These are phyloP conservation scores for Pleurotus salmoneostramineus DNA, from an alignment of 768 basidiomycete genomes.

Conservation along the genomic window DNA sequence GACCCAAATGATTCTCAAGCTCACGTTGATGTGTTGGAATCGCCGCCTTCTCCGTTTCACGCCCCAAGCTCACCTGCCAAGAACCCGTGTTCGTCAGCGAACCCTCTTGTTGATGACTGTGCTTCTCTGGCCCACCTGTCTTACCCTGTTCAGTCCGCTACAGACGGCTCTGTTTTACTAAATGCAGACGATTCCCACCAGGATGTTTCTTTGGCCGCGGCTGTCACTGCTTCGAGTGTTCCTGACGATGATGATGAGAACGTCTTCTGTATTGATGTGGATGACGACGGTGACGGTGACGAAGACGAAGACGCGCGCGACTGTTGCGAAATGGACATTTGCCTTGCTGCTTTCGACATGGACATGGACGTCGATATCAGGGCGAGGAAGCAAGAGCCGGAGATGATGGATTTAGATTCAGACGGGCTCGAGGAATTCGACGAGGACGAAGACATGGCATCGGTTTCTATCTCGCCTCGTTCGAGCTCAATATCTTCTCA, in stretches of 20 bases:
- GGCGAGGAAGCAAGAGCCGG: slow-evolving; percentile 9
- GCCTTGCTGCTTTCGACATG: slow-evolving; percentile 4
- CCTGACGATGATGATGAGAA: not conserved
- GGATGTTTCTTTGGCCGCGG: not conserved
- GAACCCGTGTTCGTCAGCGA: not conserved
- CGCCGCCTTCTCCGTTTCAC: too few species aligned
- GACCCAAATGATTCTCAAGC: not conserved
- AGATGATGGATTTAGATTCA: slow-evolving; percentile 10
- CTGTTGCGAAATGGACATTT: not conserved
- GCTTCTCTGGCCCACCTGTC: not conserved
- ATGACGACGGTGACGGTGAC: not conserved
- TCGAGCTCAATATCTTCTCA: not conserved
- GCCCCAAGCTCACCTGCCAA: not conserved
- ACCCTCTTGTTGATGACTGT: not conserved
- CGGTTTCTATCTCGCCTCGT: not conserved
- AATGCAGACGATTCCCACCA: not conserved
- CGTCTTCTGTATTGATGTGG: not conserved
- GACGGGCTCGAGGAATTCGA: not conserved
- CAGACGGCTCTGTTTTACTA: not conserved
- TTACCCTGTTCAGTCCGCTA: not conserved
- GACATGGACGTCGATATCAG: not conserved
- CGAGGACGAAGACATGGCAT: not conserved
- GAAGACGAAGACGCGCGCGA: not conserved
- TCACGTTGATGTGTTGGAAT: too few species aligned
- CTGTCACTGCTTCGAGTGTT: not conserved